These are phyloP conservation scores for Xylariaceae sp. DNA, from an alignment of 2,329 filamentous ascomycete genomes.

Conservation along the genomic window DNA sequence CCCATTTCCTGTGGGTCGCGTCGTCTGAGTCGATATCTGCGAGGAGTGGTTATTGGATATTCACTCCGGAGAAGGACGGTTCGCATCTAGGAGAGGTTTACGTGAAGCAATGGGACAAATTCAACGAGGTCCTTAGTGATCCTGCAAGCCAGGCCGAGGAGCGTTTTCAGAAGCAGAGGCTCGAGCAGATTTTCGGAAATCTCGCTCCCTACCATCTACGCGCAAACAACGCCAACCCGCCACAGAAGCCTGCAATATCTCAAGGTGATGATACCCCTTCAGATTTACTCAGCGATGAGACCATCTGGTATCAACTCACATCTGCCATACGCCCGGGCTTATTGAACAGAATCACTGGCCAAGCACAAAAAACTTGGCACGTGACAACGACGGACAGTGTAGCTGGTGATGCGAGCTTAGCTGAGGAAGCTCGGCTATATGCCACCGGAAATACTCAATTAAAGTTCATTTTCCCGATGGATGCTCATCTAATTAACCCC, in stretches of 20 bases:
- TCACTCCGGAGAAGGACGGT: conserved; percentile 43
- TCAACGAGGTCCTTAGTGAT: conserved; percentile 60
- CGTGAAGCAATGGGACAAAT: conserved; percentile 53
- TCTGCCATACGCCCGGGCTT: conserved; percentile 52
- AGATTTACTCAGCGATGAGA: conserved; percentile 37
- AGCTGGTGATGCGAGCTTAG: conserved; percentile 48
- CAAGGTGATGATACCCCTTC: conserved; percentile 32
- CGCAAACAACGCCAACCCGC: conserved; percentile 28
- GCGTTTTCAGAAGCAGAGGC: conserved; percentile 50
- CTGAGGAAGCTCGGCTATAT: conserved; percentile 49
- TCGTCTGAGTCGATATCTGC: conserved; percentile 53
- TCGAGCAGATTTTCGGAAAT: conserved; percentile 47
- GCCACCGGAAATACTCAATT: conserved; percentile 33
- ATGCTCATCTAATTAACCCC: conserved; percentile 37
- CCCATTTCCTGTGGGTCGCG: conserved; percentile 66
- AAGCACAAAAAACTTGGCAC: conserved; percentile 51
- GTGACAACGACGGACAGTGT: conserved; percentile 61
- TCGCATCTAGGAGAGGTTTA: conserved; percentile 41
- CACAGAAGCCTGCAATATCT: conserved; percentile 13
- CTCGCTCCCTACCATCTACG: conserved; percentile 54
- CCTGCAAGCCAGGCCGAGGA: conserved; percentile 52
- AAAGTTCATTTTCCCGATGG: conserved; percentile 40
- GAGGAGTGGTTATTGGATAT: conserved; percentile 64
- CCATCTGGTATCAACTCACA: conserved; percentile 60
- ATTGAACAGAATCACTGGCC: conserved; percentile 55